These are phyloP conservation scores for Nigrospora osmanthi DNA, from an alignment of 2,329 filamentous ascomycete species.

Conservation along the genomic window DNA sequence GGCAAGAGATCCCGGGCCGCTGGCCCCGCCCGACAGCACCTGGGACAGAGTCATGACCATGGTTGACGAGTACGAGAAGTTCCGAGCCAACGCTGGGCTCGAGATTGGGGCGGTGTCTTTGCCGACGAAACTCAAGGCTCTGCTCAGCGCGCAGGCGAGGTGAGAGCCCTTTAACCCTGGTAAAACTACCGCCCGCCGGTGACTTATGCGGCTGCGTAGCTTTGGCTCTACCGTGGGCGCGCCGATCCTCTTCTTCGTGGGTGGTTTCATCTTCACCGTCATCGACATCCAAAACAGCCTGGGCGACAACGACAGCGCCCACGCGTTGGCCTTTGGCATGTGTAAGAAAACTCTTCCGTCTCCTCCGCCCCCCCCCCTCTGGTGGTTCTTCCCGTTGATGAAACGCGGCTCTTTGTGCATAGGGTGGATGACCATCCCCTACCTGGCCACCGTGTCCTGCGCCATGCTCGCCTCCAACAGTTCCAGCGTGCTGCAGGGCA, in stretches of 20 bases:
- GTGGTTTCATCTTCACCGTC: conserved; percentile 20
- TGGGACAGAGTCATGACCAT: conserved; percentile 20
- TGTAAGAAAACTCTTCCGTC: conserved; percentile 13
- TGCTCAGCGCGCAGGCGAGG: conserved; percentile 20
- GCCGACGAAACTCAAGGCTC: conserved; percentile 16
- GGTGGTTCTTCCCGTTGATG: background rate
- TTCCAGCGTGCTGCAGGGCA: conserved; percentile 18
- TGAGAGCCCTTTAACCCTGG: conserved; percentile 6
- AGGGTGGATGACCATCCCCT: conserved; percentile 26
- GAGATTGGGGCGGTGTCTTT: conserved; percentile 12
- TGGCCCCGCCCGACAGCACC: conserved; percentile 8
- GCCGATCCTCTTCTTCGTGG: conserved; percentile 20
- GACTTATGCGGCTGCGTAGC: conserved; percentile 6
- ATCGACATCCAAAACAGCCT: conserved; percentile 17
- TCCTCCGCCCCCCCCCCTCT: background rate
- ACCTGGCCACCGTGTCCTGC: conserved; percentile 22
- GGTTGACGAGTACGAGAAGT: conserved; percentile 18
- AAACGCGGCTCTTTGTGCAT: background rate
- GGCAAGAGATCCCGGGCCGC: conserved; percentile 4
- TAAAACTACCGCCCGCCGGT: background rate
- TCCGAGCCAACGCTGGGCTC: background rate
- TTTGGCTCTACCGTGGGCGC: conserved; percentile 21
- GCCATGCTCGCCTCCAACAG: conserved; percentile 23
- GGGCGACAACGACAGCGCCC: conserved; percentile 21
- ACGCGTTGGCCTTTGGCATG: conserved; percentile 23